A percentile compares a stretch with the other conserved stretches of the same genome.
These are phyloP conservation scores for Phallus indusiatus DNA, from an alignment of 768 basidiomycete species.

Conservation along the genomic window DNA sequence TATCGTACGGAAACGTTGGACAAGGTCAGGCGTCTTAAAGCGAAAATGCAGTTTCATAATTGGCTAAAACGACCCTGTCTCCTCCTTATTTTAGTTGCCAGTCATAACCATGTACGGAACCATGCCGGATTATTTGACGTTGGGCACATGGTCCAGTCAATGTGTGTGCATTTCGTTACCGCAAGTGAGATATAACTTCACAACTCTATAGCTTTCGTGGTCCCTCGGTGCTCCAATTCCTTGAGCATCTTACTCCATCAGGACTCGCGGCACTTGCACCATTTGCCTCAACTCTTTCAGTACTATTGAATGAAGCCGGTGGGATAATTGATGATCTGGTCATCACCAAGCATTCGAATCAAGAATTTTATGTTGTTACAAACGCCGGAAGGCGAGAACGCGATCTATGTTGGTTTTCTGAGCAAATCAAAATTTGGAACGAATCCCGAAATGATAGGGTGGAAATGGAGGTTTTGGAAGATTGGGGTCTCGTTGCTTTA, in stretches of 20 bases:
- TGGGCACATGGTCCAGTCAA: slow-evolving; percentile 95
- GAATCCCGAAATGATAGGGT: slow-evolving; percentile 44
- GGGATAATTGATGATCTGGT: slow-evolving; percentile 97
- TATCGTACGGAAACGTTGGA: slow-evolving; percentile 73
- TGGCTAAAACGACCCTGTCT: background rate
- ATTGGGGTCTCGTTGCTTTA: slow-evolving; percentile 82
- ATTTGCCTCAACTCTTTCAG: slow-evolving; percentile 77
- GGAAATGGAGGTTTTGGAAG: slow-evolving; percentile 70
- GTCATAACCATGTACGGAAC: slow-evolving; percentile 81
- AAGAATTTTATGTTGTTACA: slow-evolving; percentile 90
- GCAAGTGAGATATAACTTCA: too few species aligned
- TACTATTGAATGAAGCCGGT: slow-evolving; percentile 78
- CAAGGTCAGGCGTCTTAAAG: slow-evolving; percentile 43
- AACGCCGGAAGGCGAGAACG: slow-evolving; percentile 82
- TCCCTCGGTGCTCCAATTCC: slow-evolving; percentile 63
- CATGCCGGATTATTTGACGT: slow-evolving; percentile 91
- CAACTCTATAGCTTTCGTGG: slow-evolving; percentile 61
- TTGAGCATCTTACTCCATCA: slow-evolving; percentile 86
- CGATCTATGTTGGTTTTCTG: slow-evolving; percentile 70
- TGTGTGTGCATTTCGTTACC: slow-evolving; percentile 34
- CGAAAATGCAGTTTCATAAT: background rate
- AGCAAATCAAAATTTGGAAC: slow-evolving; percentile 74
- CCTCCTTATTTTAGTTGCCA: slow-evolving; percentile 48
- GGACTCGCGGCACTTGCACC: slow-evolving; percentile 58
- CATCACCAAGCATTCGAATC: slow-evolving; percentile 72